Evolutionary conservation across 2,329 filamentous ascomycete genomes (phyloP).

Genomic region (Monascus ruber): DNA sequence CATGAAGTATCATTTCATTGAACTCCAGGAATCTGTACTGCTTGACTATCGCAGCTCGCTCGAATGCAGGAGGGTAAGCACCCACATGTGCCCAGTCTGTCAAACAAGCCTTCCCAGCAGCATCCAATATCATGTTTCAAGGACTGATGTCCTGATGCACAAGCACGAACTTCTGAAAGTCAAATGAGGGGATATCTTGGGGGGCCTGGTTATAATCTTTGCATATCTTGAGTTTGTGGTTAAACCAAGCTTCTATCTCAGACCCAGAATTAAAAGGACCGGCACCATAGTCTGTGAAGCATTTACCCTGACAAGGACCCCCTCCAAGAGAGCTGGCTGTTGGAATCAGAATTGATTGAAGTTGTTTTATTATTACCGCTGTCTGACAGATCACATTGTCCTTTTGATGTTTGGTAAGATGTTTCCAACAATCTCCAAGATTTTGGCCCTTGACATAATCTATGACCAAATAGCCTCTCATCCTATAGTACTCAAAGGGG

Average conservation of each 20-base stretch:
- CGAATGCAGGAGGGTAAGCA: constrained; percentile 13
- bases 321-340: constrained; percentile 9
- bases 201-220: constrained; percentile 5
- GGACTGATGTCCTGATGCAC: constrained; percentile 11
- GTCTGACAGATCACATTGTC: constrained; percentile 9
- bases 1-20: constrained; percentile 8
- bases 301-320: constrained; percentile 8
- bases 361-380: constrained; percentile 11
- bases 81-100: constrained; percentile 11
- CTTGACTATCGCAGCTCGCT: constrained; percentile 7
- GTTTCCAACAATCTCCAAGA: constrained; percentile 13
- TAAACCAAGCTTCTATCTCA: constrained; percentile 14
- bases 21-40: constrained; percentile 11
- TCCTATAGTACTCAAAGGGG: constrained; percentile 9
- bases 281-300: constrained; percentile 14
- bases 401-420: constrained; percentile 6
- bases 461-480: constrained; percentile 16
- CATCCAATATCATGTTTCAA: constrained; percentile 9
- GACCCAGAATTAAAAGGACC: constrained; percentile 8
- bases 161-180: constrained; percentile 9
- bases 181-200: constrained; percentile 7
- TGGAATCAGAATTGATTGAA: constrained; percentile 8
- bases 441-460: constrained; percentile 16
- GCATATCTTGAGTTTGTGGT: constrained; percentile 16
- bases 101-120: constrained; percentile 5